Percentiles rank a stretch among this genome's conserved stretches.
phyloP scores from a whole-genome alignment of 257 asterid species.

The Solanum appendiculatum region DNA sequence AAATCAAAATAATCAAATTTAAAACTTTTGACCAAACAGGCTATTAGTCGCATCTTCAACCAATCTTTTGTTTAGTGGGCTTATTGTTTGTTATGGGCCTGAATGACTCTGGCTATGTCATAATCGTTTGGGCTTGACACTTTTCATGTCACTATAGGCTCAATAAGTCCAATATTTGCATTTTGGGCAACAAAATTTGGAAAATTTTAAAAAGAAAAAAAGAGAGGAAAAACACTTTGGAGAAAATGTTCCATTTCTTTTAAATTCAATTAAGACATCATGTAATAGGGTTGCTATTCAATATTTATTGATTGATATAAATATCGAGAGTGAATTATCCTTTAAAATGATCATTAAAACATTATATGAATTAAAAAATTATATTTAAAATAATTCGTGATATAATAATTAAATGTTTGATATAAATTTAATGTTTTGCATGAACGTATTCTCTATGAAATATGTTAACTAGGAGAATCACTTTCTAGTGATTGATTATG shows the following conservation, averaged over 20 bases:
- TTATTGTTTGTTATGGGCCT: not conserved
- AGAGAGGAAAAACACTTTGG: not conserved
- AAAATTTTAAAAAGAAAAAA: not conserved
- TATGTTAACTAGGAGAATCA: not conserved
- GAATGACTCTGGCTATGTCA: not conserved
- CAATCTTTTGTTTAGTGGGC: not conserved
- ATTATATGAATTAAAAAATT: not conserved
- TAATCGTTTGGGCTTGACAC: not conserved
- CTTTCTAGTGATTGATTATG: too few relatives aligned
- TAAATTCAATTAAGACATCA: not conserved
- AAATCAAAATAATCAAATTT: not conserved
- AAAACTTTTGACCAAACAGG: not conserved
- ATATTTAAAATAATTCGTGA: not conserved
- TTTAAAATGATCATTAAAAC: not conserved
- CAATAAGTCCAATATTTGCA: not conserved
- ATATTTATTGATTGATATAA: not conserved
- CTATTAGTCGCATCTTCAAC: not conserved
- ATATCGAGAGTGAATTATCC: not conserved
- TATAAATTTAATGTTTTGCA: not conserved
- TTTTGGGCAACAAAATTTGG: not conserved
- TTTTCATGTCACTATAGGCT: not conserved
- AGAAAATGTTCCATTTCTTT: not conserved
- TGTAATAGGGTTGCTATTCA: not conserved
- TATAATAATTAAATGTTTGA: not conserved
- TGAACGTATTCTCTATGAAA: not conserved